Evolutionary conservation across 192 early-diverging fungal species (phyloP).

Genomic region (Oehlia diaphana): DNA sequence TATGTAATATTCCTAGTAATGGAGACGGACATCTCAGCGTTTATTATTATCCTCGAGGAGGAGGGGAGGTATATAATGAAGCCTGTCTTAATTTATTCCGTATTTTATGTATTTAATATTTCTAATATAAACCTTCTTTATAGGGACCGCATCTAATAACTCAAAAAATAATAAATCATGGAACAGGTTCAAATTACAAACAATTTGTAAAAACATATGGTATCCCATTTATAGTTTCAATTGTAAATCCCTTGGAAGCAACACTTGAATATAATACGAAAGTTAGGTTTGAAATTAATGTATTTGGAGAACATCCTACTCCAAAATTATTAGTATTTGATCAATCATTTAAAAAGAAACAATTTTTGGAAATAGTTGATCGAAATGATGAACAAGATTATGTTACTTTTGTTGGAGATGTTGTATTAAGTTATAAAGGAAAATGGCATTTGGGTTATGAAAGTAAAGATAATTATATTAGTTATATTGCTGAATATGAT

Average conservation of each 20-base stretch:
- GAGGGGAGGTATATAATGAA: background rate
- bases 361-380: background rate
- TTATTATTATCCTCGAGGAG: background rate
- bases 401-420: background rate
- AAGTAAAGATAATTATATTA: background rate
- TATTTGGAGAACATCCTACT: background rate
- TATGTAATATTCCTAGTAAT: constrained; percentile 10
- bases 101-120: background rate
- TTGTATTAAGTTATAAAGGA: constrained; percentile 5
- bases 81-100: background rate
- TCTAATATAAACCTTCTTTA: background rate
- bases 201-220: constrained; percentile 7
- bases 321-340: background rate
- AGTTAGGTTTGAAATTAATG: constrained; percentile 19
- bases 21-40: background rate
- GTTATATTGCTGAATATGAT: background rate
- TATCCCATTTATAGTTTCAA: background rate
- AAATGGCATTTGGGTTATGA: constrained; percentile 1
- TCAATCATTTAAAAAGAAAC: background rate
- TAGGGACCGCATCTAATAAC: background rate
- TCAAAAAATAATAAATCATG: constrained; percentile 5
- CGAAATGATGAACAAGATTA: background rate
- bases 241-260: background rate
- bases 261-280: background rate
- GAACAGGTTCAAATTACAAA: constrained; percentile 18